A percentile compares a stretch with the other conserved stretches of the same genome.
These are phyloP conservation scores for Cubamyces lactineus DNA, from an alignment of 768 basidiomycete species.

Conservation along the genomic window DNA sequence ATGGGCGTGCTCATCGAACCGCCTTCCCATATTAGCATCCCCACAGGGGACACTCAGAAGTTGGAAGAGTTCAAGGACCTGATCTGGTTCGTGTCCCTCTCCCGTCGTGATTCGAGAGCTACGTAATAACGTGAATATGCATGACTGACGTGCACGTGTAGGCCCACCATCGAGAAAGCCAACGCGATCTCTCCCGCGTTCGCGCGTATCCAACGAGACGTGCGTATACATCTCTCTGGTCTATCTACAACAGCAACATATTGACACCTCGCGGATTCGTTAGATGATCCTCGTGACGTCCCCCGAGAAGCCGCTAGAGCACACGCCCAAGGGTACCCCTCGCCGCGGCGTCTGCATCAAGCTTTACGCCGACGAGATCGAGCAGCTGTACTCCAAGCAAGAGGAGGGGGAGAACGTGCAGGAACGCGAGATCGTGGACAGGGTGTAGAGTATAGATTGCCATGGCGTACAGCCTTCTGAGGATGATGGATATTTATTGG, in stretches of 20 bases:
- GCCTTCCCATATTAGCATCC: constrained; percentile 5
- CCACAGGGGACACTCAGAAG: constrained; percentile 8
- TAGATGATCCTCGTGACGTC: constrained; percentile 54
- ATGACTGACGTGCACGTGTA: constrained; percentile 9
- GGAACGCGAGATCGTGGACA: constrained; percentile 3
- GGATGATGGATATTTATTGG: no score
- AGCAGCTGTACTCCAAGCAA: constrained; percentile 39
- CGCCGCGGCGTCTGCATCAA: constrained; percentile 43
- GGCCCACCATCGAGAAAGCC: constrained; percentile 35
- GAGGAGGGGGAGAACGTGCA: neutral
- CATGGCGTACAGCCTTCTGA: neutral
- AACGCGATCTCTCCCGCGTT: constrained; percentile 32
- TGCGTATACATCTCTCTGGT: neutral
- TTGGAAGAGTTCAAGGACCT: constrained; percentile 16
- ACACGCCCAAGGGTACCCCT: constrained; percentile 51
- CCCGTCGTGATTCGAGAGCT: neutral
- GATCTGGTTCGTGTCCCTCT: constrained; percentile 11
- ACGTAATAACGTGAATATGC: neutral
- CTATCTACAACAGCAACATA: no score
- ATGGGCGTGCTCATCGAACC: constrained; percentile 34
- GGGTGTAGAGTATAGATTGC: constrained; percentile 2
- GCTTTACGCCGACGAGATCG: constrained; percentile 49
- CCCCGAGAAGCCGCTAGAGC: constrained; percentile 47
- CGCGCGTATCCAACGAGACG: constrained; percentile 33
- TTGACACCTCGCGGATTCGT: constrained; percentile 27